Conservation (phyloP, 192 early-diverging fungal species). For the Coemansia sp. region DNA sequence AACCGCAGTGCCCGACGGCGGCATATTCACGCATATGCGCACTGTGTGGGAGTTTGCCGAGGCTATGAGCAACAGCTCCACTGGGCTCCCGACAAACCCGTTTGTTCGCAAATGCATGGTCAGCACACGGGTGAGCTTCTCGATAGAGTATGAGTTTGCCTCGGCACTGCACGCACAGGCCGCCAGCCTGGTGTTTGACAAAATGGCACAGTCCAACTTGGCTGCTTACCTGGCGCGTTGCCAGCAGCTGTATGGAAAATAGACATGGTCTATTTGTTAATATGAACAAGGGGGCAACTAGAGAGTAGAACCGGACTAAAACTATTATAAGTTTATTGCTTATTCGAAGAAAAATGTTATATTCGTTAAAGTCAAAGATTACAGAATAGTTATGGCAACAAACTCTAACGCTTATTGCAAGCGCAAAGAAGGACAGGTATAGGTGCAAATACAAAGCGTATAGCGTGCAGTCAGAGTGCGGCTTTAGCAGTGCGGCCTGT, state of each 20-base stretch:
- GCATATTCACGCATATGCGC: conserved; percentile 35
- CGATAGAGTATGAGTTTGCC: conserved; percentile 78
- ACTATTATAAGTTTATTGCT: no score
- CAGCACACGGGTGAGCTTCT: conserved; percentile 59
- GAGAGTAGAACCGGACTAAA: no score
- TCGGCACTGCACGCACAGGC: conserved; percentile 75
- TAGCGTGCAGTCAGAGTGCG: no score
- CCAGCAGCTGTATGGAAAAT: conserved; percentile 23
- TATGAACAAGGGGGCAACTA: no score
- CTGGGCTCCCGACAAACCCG: conserved; percentile 1
- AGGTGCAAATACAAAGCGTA: no score
- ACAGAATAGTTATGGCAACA: no score
- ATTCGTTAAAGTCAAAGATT: no score
- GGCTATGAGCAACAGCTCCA: background rate
- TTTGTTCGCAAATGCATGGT: background rate
- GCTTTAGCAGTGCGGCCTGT: no score
- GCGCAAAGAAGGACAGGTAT: no score
- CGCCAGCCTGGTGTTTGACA: conserved; percentile 73
- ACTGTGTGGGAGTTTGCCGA: conserved; percentile 39
- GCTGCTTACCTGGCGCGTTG: conserved; percentile 35
- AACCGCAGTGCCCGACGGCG: conserved; percentile 30
- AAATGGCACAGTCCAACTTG: conserved; percentile 57
- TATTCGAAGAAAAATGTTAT: no score
- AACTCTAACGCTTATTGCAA: no score
- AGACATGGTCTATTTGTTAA: no score